Evolutionary conservation across 805 yeast genomes (phyloP), one percentile per base, ranked within the genome.

Genomic region (Yamadazyma akitaensis): DNA sequence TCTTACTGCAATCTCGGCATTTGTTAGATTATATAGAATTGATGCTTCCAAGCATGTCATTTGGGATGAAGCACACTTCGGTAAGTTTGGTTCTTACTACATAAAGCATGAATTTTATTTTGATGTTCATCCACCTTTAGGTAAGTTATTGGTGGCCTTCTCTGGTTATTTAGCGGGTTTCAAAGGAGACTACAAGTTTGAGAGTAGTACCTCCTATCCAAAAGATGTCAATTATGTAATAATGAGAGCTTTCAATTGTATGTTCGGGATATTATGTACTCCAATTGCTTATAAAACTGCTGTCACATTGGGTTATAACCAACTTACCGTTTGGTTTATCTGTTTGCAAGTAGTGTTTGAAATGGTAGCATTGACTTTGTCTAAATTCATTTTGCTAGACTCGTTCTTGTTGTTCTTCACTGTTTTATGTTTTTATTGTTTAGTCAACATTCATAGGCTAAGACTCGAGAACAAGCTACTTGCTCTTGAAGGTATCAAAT

Each of bases 11-110:
- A 37, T 66, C 25, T 65, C 75, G 4, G 68, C 68, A 8, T 52
- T 55, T 51, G 76, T 88, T 36, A 80, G 98, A 56, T 80, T 90
- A 64, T 83, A 87, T 69, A 73, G 77, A 51, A 85, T 92, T 55
- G 85, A 87, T 45, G 72, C 77, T 47, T 86, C 88, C 51, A 73
- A 78, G 47, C 74, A 77, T 46, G 97, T 94, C 26, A 94, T 94
- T 19, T 91, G 97, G 97, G 97, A 90, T 68, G 97, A 90, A 64
- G 97, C 97, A 35, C 97, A 91, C 71, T 92, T 92, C 65, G 99
- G 97, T 43, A 94, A 92, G 64, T 92, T 92, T 64, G 98, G 97
- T 28, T 84, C 96, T 11, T 85, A 88, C 64, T 92, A 92, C 66
- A 73, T 92, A 51, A 83, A 72, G 54, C 94, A 88, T 56, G 96